phyloP scores from a whole-genome alignment of 371 early-diverging fungal species.

The Zopfochytrium polystomum region DNA sequence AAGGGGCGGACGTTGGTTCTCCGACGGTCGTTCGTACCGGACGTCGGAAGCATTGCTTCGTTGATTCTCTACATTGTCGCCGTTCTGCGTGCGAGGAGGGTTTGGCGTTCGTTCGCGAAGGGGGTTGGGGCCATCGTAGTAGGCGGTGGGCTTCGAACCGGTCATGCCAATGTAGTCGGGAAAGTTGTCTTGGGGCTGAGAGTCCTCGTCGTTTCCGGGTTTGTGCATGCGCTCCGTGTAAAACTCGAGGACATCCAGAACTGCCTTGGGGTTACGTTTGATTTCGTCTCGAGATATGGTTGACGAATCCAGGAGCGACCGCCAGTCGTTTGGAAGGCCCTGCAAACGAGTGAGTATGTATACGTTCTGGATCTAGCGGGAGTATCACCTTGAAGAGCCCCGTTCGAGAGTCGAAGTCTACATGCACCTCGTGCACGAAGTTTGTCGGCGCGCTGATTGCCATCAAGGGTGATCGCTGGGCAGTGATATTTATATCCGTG shows the following conservation, averaged over 20 bases:
- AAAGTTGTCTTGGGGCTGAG: too few species aligned
- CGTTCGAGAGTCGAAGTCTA: conserved; percentile 88
- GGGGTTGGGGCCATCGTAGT: too few species aligned
- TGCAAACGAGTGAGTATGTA: not conserved
- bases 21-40: too few species aligned
- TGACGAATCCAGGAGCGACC: conserved; percentile 78
- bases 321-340: conserved; percentile 92
- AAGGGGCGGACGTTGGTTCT: too few species aligned
- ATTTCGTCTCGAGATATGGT: conserved; percentile 93
- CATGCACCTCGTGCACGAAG: conserved; percentile 93
- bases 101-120: conserved; percentile 11
- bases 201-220: too few species aligned
- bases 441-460: conserved; percentile 91
- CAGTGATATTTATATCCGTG: too few species aligned
- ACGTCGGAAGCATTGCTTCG: too few species aligned
- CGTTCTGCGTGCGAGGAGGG: too few species aligned
- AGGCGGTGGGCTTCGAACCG: not conserved
- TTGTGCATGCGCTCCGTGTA: too few species aligned
- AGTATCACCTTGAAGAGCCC: conserved; percentile 14
- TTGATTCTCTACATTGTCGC: too few species aligned
- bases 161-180: too few species aligned
- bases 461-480: conserved; percentile 69
- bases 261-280: conserved; percentile 92
- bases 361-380: not conserved
- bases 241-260: too few species aligned